phyloP scores from a whole-genome alignment of 2,329 filamentous ascomycete species.

The Ophiostoma sp. region DNA sequence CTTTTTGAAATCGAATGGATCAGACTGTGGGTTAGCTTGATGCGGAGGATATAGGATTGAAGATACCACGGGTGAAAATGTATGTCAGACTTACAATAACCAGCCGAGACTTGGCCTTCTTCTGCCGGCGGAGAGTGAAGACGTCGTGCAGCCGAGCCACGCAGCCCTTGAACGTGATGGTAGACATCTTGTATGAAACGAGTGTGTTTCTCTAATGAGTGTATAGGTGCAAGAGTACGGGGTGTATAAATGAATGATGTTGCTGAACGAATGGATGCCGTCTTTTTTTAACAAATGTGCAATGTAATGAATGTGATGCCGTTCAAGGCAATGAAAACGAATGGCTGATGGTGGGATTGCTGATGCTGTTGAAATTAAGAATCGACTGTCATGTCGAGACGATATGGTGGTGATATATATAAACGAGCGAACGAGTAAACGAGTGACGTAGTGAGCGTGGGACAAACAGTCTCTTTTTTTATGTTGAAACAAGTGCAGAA shows the following conservation, averaged over 20 bases:
- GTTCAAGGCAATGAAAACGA: conserved; percentile 9
- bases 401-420: background rate
- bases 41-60: conserved; percentile 4
- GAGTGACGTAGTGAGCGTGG: background rate
- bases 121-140: conserved; percentile 40
- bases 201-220: conserved; percentile 18
- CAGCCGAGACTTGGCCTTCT: conserved; percentile 37
- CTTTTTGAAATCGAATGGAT: conserved; percentile 54
- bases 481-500: background rate
- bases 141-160: conserved; percentile 44
- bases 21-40: conserved; percentile 43
- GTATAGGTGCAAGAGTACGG: too few relatives aligned
- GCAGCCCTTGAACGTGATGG: conserved; percentile 41
- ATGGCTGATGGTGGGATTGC: background rate
- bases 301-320: conserved; percentile 10
- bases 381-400: conserved; percentile 2
- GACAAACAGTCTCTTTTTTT: background rate
- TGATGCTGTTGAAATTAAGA: background rate
- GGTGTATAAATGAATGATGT: background rate
- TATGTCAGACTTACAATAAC: conserved; percentile 42
- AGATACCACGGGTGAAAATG: too few relatives aligned
- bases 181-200: conserved; percentile 22
- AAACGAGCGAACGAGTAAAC: conserved; percentile 6
- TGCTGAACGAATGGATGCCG: background rate
- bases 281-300: conserved; percentile 24